These are phyloP conservation scores for Fistulina hepatica DNA, from an alignment of 1,284 basidiomycete genomes.

Conservation along the genomic window DNA sequence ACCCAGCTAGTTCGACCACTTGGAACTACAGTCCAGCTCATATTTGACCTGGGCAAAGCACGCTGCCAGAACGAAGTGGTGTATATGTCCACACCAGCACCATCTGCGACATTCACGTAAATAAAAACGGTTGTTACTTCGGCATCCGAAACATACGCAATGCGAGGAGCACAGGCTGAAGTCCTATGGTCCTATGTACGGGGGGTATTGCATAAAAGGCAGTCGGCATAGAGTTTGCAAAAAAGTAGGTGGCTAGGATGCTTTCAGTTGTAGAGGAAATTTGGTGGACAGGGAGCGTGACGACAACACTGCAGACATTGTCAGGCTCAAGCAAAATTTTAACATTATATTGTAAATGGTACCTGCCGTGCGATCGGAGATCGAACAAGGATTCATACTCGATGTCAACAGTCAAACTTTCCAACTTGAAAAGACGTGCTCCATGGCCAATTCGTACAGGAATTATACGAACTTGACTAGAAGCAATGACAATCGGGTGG, in stretches of 20 bases:
- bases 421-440: too few relatives aligned
- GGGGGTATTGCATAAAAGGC: conserved; percentile 51
- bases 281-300: too few relatives aligned
- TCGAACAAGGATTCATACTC: too few relatives aligned
- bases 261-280: too few relatives aligned
- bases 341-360: too few relatives aligned
- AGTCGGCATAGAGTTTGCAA: conserved; percentile 41
- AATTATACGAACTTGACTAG: too few relatives aligned
- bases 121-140: conserved; percentile 1
- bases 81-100: conserved; percentile 67
- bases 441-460: too few relatives aligned
- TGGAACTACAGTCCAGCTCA: conserved; percentile 64
- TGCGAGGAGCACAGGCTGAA: conserved; percentile 49
- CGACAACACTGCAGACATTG: too few relatives aligned
- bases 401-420: too few relatives aligned
- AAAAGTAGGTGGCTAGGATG: conserved; percentile 51
- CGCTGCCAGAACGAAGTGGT: conserved; percentile 44
- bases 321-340: too few relatives aligned
- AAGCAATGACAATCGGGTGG: too few relatives aligned
- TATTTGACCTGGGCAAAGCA: conserved; percentile 43
- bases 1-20: conserved; percentile 70
- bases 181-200: conserved; percentile 13
- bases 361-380: too few relatives aligned
- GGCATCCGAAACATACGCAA: conserved; percentile 40
- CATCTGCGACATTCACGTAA: conserved; percentile 36